phyloP scores from a whole-genome alignment of 345 rosid species.

The Cochlearia excelsa region DNA sequence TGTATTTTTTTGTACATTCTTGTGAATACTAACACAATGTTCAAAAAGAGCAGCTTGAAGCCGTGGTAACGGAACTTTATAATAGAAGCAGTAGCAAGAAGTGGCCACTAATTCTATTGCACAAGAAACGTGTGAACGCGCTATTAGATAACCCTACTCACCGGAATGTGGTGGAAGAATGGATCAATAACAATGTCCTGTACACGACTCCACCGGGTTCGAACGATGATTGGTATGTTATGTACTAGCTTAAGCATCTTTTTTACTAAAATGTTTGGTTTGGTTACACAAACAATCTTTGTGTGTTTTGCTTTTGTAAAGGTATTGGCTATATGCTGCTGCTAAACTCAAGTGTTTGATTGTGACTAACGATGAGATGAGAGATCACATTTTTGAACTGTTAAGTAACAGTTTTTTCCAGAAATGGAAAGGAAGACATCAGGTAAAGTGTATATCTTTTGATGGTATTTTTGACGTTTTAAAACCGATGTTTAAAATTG shows the following conservation, averaged over 20 bases:
- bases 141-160: slow-evolving; percentile 53
- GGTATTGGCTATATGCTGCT: slow-evolving; percentile 93
- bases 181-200: slow-evolving; percentile 59
- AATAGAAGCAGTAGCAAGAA: slow-evolving; percentile 46
- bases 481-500: too few relatives aligned
- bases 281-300: too few relatives aligned
- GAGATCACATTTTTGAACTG: slow-evolving; percentile 91
- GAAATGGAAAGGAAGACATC: slow-evolving; percentile 91
- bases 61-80: slow-evolving; percentile 63
- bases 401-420: slow-evolving; percentile 61
- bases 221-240: slow-evolving; percentile 80
- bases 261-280: too few relatives aligned
- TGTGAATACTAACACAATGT: slow-evolving; percentile 18
- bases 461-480: too few relatives aligned
- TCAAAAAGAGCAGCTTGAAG: slow-evolving; percentile 79
- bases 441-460: slow-evolving; percentile 14
- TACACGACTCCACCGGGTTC: slow-evolving; percentile 84
- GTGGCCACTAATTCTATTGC: slow-evolving; percentile 75
- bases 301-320: slow-evolving; percentile 8
- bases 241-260: not conserved
- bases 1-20: not conserved
- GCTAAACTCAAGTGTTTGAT: slow-evolving; percentile 74
- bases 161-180: slow-evolving; percentile 58
- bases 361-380: slow-evolving; percentile 91
- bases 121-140: slow-evolving; percentile 62